A percentile compares a stretch with the other conserved stretches of the same genome.
These are phyloP conservation scores for Themeda triandra DNA, from an alignment of 176 grass and related monocot species.

Conservation along the genomic window DNA sequence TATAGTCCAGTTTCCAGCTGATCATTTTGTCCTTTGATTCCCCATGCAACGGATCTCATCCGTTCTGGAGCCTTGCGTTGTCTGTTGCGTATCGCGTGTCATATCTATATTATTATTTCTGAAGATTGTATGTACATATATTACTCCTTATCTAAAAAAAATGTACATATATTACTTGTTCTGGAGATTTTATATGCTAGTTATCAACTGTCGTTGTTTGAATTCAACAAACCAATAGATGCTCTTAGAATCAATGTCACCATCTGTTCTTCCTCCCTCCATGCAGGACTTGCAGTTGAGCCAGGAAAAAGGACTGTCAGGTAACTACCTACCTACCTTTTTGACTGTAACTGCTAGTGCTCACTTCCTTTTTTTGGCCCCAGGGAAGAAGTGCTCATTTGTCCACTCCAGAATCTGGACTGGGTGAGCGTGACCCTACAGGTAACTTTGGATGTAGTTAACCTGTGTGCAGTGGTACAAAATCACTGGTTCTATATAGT, in stretches of 20 bases:
- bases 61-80: slow-evolving; percentile 46
- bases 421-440: neutral
- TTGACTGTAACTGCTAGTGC: slow-evolving; percentile 4
- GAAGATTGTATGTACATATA: slow-evolving; percentile 9
- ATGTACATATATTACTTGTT: neutral
- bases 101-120: slow-evolving; percentile 5
- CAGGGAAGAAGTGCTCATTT: neutral
- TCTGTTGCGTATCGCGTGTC: slow-evolving; percentile 22
- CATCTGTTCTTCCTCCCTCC: slow-evolving; percentile 28
- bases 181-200: slow-evolving; percentile 10
- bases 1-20: slow-evolving; percentile 43
- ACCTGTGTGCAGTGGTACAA: neutral
- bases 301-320: slow-evolving; percentile 21
- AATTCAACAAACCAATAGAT: slow-evolving; percentile 5
- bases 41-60: slow-evolving; percentile 44
- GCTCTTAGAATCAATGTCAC: slow-evolving; percentile 26
- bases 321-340: slow-evolving; percentile 36
- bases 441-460: neutral
- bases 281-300: slow-evolving; percentile 33
- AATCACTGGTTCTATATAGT: neutral
- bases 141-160: too few species aligned
- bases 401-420: neutral
- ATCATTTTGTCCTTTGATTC: slow-evolving; percentile 48
- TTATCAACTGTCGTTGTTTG: slow-evolving; percentile 30
- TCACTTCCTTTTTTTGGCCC: neutral